Base-by-base conservation (phyloP, 164 flowering plant genomes). In the Protea cynaroides region DNA sequence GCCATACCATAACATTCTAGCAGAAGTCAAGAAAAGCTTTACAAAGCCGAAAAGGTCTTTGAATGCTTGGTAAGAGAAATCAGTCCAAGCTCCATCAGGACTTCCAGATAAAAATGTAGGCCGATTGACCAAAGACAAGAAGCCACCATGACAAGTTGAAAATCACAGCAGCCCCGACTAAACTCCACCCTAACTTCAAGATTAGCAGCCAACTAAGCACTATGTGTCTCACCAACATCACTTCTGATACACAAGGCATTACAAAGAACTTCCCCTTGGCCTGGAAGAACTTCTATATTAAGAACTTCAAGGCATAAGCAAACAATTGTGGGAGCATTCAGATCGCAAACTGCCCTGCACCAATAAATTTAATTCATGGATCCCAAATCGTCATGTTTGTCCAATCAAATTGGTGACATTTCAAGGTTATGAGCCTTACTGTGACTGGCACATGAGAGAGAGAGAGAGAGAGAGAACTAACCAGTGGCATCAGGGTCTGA, bases 1-100 rank as follows among this genome's bases (percentile, higher is more conserved):
- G n/a, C n/a, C n/a, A n/a, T 79, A 84, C 88, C 88, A 85, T 46
- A 85, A 56, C 93, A 87, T 87, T 1, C 85, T 74, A 66, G 82
- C 90, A 65, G 93, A 87, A 25, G 90, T 88, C 62, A 87, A 25
- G 49, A 90, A 87, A 54, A 87, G 86, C 73, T 81, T 81, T 50
- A 85, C 78, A 60, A 86, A 82, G 0, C 76, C 82, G 69, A 65
- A 86, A 50, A 86, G 69, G 52, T 86, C 82, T 2, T 77, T 40
- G 57, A 87, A 85, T 5, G 88, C 93, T 0, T 77, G 70, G 79
- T 78, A 74, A 3, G 88, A 82, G 77, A 85, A 85, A 19, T 90
- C 93, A 59, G 66, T 72, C 88, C 86, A 87, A 51, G 84, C 84
- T 59, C 84, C 85, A 68, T 82, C 86, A 1, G 84, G 2, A 81